A percentile compares a stretch with the other conserved stretches of the same genome.
Evolutionary conservation across 2,329 filamentous ascomycete species (phyloP).

Genomic region (Neonectria sp.): DNA sequence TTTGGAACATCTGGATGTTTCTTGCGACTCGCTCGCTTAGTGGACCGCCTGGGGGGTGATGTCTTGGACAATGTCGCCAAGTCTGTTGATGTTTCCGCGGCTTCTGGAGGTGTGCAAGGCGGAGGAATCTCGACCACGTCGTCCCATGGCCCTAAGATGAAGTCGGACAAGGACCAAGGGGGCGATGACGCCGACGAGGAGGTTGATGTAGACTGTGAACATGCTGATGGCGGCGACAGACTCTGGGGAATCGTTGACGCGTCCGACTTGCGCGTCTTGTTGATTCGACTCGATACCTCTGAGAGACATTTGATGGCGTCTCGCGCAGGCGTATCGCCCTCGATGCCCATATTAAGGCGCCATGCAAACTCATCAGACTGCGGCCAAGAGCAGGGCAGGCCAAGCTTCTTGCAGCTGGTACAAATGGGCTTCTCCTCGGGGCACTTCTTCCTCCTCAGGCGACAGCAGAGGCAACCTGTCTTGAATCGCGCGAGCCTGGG

Average conservation of each 20-base stretch:
- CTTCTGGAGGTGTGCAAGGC: neutral
- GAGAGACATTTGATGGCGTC: neutral
- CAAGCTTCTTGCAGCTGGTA: neutral
- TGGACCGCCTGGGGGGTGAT: neutral
- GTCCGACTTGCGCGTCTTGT: neutral
- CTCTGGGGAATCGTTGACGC: neutral
- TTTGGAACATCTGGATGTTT: neutral
- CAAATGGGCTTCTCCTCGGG: neutral
- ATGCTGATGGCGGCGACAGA: neutral
- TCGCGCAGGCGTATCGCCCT: neutral
- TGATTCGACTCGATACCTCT: neutral
- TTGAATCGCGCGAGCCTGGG: neutral
- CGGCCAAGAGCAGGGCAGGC: neutral
- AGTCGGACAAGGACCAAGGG: neutral
- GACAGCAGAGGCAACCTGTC: neutral
- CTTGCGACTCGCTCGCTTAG: neutral
- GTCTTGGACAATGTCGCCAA: neutral
- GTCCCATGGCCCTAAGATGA: neutral
- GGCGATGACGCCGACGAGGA: neutral
- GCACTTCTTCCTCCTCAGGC: neutral
- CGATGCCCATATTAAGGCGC: neutral
- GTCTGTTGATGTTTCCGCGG: neutral
- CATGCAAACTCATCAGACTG: neutral
- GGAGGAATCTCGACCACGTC: neutral
- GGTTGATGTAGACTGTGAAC: neutral